Base-by-base conservation (phyloP, 1,284 basidiomycete species). In the Cryptococcus floricola region DNA sequence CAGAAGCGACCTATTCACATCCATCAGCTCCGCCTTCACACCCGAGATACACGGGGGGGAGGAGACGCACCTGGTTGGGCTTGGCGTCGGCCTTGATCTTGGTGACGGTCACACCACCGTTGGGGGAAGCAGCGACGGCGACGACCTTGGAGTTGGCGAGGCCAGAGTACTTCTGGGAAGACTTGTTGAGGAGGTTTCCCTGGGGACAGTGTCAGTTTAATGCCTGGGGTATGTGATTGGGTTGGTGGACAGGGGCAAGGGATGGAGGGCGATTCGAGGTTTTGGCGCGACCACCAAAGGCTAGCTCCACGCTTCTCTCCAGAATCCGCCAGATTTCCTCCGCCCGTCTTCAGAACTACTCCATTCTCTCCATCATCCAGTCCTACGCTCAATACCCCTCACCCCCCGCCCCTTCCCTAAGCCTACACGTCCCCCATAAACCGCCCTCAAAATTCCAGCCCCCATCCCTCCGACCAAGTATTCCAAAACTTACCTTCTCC, bases 161-260 rank as follows among this genome's bases (percentile, higher is more conserved):
- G 62, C 90, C 90, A 59, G 91, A 93, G 82, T 84, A 92, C 77
- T 92, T 93, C 82, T 83, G 82, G 31, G 91, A 92, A 81, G 92
- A 88, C 66, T 90, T 70, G 81, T 90, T 92, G 59, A 82, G 79
- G 74, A 92, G 83, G 82, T 93, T 93, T 65, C 87, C 90, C 88
- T 91, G 67, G 10, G 25, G 31, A 12, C 23, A 12, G 19, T n/a
- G 41, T 42, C n/a, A 34, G 46, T 47, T n/a, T 25, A 18, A 16
- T n/a, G 27, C 44, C 31, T 34, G 6, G 31, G 7, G 10, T 34
- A 34, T 34, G 31, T 10, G 31, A 34, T 34, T 34, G 31, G 31
- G 31, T 34, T 34, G 31, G 6, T 34, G 31, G 31, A 7, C 1
- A 10, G 31, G 10, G 10, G 31, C 31, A 10, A 34, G 31, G 31